A percentile compares a stretch with the other conserved stretches of the same genome.
phyloP scores from a whole-genome alignment of 495 filamentous ascomycete species.

The Xanthoparmelia taractica region DNA sequence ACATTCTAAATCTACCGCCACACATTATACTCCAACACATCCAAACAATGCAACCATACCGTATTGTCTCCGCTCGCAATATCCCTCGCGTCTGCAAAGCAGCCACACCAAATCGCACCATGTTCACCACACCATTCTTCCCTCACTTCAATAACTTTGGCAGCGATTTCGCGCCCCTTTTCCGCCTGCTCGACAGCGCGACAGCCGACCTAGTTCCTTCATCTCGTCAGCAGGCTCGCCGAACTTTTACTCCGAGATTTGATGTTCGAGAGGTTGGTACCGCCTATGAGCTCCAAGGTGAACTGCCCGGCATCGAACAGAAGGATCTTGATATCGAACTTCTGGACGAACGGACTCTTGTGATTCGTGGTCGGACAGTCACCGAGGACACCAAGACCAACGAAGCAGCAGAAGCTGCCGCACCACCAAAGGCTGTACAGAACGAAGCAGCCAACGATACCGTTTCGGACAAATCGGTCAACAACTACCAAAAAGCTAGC shows the following conservation, averaged over 20 bases:
- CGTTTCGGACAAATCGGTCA: slow-evolving; percentile 25
- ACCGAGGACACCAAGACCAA: slow-evolving; percentile 38
- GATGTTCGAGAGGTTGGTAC: slow-evolving; percentile 65
- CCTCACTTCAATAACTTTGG: slow-evolving; percentile 6
- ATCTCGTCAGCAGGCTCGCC: slow-evolving; percentile 14
- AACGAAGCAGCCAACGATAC: slow-evolving; percentile 30
- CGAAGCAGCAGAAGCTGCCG: slow-evolving; percentile 30
- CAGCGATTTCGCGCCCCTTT: slow-evolving; percentile 16
- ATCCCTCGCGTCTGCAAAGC: slow-evolving; percentile 19
- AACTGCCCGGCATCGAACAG: slow-evolving; percentile 76
- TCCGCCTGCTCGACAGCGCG: slow-evolving; percentile 21
- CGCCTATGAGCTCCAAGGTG: slow-evolving; percentile 75
- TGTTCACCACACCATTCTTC: slow-evolving; percentile 23
- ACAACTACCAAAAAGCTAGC: slow-evolving; percentile 44
- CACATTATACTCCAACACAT: background rate
- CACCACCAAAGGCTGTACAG: slow-evolving; percentile 22
- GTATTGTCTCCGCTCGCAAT: slow-evolving; percentile 14
- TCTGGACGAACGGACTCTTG: slow-evolving; percentile 66
- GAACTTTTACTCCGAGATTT: slow-evolving; percentile 64
- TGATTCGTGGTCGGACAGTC: slow-evolving; percentile 62
- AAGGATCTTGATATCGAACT: slow-evolving; percentile 78
- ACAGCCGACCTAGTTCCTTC: slow-evolving; percentile 18
- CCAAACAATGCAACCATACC: slow-evolving; percentile 19
- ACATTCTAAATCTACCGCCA: background rate
- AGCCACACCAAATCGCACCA: slow-evolving; percentile 9